Conservation (phyloP, 2,329 filamentous ascomycete species). For the Microascus cirrosus region DNA sequence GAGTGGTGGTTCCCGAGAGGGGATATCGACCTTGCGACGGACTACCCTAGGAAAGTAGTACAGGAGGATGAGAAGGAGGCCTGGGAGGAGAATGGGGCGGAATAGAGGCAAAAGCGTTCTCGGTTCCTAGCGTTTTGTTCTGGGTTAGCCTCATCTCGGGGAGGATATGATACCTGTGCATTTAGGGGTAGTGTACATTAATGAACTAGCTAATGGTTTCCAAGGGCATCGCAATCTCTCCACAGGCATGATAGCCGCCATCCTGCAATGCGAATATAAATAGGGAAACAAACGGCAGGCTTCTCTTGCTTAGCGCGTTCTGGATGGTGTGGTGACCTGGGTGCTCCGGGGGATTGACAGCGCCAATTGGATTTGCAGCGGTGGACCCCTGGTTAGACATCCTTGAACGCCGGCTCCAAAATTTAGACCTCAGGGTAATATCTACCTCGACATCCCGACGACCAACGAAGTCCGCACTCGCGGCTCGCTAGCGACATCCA, state of each 20-base stretch:
- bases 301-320: no score
- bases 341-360: not conserved
- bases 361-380: not conserved
- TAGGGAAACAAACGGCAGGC: no score
- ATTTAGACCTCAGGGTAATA: not conserved
- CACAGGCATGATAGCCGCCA: no score
- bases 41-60: conserved; percentile 71
- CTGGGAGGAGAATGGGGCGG: not conserved
- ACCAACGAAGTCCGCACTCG: not conserved
- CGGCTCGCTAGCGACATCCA: not conserved
- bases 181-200: not conserved
- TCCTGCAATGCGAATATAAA: no score
- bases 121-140: not conserved
- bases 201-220: not conserved
- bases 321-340: no score
- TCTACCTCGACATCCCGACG: not conserved
- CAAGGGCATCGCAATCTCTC: no score
- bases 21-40: conserved; percentile 77
- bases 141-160: not conserved
- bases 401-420: not conserved
- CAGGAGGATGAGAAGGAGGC: not conserved
- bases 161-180: not conserved
- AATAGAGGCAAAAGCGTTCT: not conserved
- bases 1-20: conserved; percentile 80
- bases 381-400: not conserved